These are phyloP conservation scores for Pistacia atlantica DNA, from an alignment of 345 rosid species.

Conservation along the genomic window DNA sequence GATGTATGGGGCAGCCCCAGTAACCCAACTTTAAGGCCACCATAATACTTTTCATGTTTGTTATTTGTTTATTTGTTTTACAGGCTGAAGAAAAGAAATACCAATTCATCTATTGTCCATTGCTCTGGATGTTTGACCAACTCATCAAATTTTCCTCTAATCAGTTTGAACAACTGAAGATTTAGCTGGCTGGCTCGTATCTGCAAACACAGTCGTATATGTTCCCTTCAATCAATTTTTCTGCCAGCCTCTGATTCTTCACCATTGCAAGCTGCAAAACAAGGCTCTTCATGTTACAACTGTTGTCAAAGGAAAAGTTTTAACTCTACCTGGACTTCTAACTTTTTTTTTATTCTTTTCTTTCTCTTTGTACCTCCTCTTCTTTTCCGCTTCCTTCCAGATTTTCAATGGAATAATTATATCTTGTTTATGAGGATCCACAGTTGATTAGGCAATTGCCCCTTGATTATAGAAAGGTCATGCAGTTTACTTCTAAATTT, in stretches of 20 bases:
- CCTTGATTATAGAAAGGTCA: neutral
- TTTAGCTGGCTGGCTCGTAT: constrained; percentile 60
- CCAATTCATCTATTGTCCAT: neutral
- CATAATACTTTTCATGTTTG: no score
- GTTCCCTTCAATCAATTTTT: constrained; percentile 78
- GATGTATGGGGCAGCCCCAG: no score
- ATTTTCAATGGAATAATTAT: neutral
- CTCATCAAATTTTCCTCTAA: neutral
- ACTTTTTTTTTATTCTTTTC: neutral
- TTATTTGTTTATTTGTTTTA: no score
- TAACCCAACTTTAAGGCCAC: no score
- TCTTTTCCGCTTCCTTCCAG: neutral
- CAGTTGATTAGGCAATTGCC: neutral
- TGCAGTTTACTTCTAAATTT: neutral
- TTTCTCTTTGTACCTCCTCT: no score
- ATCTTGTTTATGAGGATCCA: neutral
- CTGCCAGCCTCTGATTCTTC: constrained; percentile 96
- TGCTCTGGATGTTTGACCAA: neutral
- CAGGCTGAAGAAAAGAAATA: no score
- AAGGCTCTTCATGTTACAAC: neutral
- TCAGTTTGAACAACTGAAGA: neutral
- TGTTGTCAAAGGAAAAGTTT: neutral
- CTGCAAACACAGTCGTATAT: constrained; percentile 94
- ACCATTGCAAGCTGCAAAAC: constrained; percentile 94
- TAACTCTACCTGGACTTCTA: neutral